Evolutionary conservation across 2,329 filamentous ascomycete species (phyloP).

Genomic region (Chaetomium globosum): DNA sequence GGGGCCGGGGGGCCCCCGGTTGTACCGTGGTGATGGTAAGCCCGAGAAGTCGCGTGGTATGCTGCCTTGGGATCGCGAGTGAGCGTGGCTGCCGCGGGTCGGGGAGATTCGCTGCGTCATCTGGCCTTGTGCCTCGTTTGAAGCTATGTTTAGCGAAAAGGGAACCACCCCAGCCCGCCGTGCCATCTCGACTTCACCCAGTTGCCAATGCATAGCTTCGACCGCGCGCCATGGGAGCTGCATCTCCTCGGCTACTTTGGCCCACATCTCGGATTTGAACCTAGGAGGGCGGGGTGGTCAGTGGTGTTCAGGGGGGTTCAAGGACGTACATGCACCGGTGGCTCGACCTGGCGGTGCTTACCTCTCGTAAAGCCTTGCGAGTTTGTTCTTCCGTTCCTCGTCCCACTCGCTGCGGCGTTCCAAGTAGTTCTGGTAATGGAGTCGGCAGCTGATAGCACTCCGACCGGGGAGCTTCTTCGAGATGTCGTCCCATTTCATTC

Average conservation of each 20-base stretch:
- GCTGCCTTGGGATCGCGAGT: conserved; percentile 53
- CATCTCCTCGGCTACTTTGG: conserved; percentile 93
- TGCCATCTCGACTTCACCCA: conserved; percentile 93
- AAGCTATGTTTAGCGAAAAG: conserved; percentile 64
- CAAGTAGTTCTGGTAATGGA: conserved; percentile 97
- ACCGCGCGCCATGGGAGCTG: conserved; percentile 91
- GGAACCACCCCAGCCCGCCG: conserved; percentile 85
- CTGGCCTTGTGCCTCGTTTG: conserved; percentile 44
- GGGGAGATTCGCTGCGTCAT: conserved; percentile 13
- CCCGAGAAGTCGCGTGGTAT: conserved; percentile 49
- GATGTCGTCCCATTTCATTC: conserved; percentile 99
- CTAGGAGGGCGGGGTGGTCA: conserved; percentile 51
- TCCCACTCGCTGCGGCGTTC: conserved; percentile 94
- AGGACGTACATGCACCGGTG: neutral
- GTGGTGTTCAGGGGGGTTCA: conserved; percentile 11
- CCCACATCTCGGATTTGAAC: conserved; percentile 98
- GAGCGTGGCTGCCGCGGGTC: conserved; percentile 43
- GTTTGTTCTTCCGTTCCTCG: conserved; percentile 95
- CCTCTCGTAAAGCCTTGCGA: conserved; percentile 93
- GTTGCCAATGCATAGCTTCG: conserved; percentile 97
- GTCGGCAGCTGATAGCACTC: conserved; percentile 88
- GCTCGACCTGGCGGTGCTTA: conserved; percentile 47
- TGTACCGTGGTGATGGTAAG: conserved; percentile 50
- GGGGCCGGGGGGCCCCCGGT: conserved; percentile 45
- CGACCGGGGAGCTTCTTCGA: conserved; percentile 86